Base-by-base conservation (phyloP, 352 stramenopile species). In the Phytophthora boehmeriae region DNA sequence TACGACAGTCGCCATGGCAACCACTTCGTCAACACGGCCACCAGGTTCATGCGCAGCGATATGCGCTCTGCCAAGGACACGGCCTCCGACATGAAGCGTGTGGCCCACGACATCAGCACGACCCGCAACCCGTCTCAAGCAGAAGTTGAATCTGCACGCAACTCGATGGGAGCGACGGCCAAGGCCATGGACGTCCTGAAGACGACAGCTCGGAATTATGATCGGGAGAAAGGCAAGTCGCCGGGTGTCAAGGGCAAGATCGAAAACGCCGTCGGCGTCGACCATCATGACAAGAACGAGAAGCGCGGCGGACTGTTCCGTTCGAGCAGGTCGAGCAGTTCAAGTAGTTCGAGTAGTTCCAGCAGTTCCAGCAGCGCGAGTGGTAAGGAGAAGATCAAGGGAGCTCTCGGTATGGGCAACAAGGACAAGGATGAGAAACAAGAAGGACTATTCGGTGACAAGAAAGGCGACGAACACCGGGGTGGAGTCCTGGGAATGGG, bases 11-110 rank as follows among this genome's bases (percentile, higher is more conserved):
- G 38, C 38, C 38, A 44, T 8, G 16, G 38, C 38, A 44, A 44
- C 38, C 38, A 44, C 38, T 44, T 44, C 38, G 8, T 22, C 38
- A 44, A 44, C 38, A 44, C 38, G 38, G 38, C 38, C 38, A 44
- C 2, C 1, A 22, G 11, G 14, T 44, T 11, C 38, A 23, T 44
- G 38, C 38, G 38, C 11, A 44, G 38, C 14, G 38, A 44, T 16
- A 44, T 44, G 38, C 38, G 38, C 38, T 11, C 38, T 17, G 38
- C 38, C 38, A 44, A 44, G 38, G 38, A 44, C 38, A 44, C 38
- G n/a, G 38, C 38, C 14, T 44, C 38, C 38, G 38, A 44, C 8
- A 16, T 44, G 14, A 44, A 44, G 38, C 38, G 22, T 16, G 38
- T 44, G 14, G 13, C 38, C 9, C 38, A 44, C 14, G 2, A 44